Conservation (phyloP, 371 early-diverging fungal species). For the Mortierella sp. region DNA sequence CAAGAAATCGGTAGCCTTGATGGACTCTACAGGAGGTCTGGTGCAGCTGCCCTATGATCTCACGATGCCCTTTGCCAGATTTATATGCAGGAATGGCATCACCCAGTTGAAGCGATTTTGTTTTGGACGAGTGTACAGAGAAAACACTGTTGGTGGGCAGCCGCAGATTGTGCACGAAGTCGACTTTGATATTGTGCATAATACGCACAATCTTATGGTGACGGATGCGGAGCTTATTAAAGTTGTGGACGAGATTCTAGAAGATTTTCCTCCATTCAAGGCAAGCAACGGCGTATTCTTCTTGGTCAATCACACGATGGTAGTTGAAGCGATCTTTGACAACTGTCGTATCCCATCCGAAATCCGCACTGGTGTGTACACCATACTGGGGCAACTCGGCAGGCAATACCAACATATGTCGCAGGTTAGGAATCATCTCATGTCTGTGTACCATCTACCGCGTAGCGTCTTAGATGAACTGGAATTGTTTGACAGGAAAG, state of each 20-base stretch:
- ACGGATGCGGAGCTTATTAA: constrained; percentile 93
- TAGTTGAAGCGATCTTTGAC: constrained; percentile 76
- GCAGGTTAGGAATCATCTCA: constrained; percentile 73
- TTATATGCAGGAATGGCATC: constrained; percentile 80
- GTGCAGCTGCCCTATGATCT: constrained; percentile 94
- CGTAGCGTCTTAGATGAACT: constrained; percentile 74
- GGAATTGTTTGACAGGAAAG: constrained; percentile 71
- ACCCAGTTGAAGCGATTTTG: constrained; percentile 87
- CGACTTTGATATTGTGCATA: constrained; percentile 93
- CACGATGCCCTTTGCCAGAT: constrained; percentile 93
- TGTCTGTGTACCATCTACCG: constrained; percentile 71
- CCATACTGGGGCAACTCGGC: constrained; percentile 70
- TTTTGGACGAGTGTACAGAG: constrained; percentile 88
- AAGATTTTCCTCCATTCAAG: constrained; percentile 80
- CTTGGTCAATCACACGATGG: constrained; percentile 68
- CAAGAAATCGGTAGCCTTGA: constrained; percentile 81
- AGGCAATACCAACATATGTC: constrained; percentile 67
- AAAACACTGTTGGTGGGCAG: constrained; percentile 82
- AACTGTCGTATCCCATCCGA: constrained; percentile 73
- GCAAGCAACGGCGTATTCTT: constrained; percentile 66
- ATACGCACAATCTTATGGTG: constrained; percentile 74
- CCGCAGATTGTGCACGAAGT: constrained; percentile 85
- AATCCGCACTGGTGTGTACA: constrained; percentile 67
- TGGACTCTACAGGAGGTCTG: constrained; percentile 87
- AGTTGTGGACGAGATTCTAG: constrained; percentile 87